phyloP scores from a whole-genome alignment of 257 asterid genomes.

The Ballota nigra region DNA sequence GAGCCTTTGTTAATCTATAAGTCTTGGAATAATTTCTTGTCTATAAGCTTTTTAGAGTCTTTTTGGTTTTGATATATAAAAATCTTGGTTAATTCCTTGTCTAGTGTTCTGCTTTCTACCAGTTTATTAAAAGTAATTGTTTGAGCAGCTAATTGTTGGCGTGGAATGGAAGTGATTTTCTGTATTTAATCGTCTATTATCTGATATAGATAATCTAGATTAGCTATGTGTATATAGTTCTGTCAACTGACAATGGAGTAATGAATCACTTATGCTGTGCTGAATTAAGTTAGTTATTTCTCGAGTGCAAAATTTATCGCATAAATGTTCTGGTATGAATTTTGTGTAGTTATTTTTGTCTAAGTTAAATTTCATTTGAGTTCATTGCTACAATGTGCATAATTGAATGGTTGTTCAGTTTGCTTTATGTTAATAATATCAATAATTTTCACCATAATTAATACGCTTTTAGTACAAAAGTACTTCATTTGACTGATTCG shows the following conservation, averaged over 20 bases:
- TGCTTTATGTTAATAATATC: not conserved
- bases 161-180: too few relatives aligned
- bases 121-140: too few relatives aligned
- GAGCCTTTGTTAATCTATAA: too few relatives aligned
- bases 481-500: not conserved
- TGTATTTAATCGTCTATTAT: too few relatives aligned
- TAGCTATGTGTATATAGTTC: constrained; percentile 10
- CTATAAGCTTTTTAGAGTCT: too few relatives aligned
- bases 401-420: not conserved
- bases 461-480: not conserved
- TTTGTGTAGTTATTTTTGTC: not conserved
- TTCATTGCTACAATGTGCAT: not conserved
- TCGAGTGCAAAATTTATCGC: not conserved
- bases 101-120: too few relatives aligned
- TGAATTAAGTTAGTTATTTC: not conserved
- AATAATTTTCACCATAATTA: not conserved
- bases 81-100: too few relatives aligned
- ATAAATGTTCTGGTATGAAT: not conserved
- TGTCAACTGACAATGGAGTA: not conserved
- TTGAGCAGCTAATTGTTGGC: too few relatives aligned
- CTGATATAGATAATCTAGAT: not conserved
- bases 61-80: too few relatives aligned
- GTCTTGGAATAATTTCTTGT: too few relatives aligned
- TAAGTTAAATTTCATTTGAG: not conserved
- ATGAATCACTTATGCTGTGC: not conserved